These are phyloP conservation scores for Parvularia atlantis DNA, from an alignment of 78 protist genomes.

Conservation along the genomic window DNA sequence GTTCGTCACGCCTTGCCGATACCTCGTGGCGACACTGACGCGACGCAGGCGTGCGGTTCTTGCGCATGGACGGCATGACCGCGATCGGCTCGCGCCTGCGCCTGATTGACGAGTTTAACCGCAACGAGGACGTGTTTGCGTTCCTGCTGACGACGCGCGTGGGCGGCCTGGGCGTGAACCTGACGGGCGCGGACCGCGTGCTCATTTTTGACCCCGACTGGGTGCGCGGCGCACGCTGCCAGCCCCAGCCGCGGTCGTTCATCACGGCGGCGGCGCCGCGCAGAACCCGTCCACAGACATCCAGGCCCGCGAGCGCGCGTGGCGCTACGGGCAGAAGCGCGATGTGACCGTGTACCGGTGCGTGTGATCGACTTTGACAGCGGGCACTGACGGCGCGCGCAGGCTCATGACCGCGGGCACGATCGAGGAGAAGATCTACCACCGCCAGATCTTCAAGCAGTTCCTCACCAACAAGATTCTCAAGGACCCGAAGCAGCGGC, in stretches of 20 bases:
- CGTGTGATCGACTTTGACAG: too few relatives aligned
- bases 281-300: conserved; percentile 54
- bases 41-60: background rate
- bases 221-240: conserved; percentile 25
- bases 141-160: conserved; percentile 85
- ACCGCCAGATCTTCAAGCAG: conserved; percentile 92
- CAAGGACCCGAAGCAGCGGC: conserved; percentile 64
- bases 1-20: background rate
- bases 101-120: conserved; percentile 53
- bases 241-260: too few relatives aligned
- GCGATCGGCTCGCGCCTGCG: conserved; percentile 28
- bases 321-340: conserved; percentile 87
- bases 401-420: conserved; percentile 42
- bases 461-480: conserved; percentile 69
- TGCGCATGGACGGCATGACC: conserved; percentile 90
- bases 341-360: conserved; percentile 77
- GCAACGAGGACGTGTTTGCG: conserved; percentile 36
- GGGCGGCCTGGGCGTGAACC: conserved; percentile 90
- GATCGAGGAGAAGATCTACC: conserved; percentile 92
- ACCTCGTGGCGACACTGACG: too few relatives aligned
- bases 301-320: conserved; percentile 93
- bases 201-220: conserved; percentile 94
- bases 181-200: conserved; percentile 92
- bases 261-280: too few relatives aligned
- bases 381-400: conserved; percentile 15